A percentile compares a stretch with the other conserved stretches of the same genome.
Conservation (phyloP, 495 filamentous ascomycete species). For the Penicillium steckii region DNA sequence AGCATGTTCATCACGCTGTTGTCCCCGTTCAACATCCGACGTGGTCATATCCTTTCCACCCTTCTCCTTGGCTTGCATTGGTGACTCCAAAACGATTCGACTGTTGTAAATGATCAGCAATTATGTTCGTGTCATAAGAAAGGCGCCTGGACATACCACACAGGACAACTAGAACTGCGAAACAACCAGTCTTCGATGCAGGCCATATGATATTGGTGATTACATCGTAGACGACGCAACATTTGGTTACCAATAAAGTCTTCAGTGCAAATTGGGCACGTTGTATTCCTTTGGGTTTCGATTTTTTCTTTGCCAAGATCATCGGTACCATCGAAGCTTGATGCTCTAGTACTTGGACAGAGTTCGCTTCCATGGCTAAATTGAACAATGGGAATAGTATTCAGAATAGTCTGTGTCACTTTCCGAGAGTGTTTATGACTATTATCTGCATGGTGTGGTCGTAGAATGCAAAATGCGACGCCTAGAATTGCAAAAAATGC, state of each 20-base stretch:
- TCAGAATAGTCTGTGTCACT: constrained; percentile 1
- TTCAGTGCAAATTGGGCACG: constrained; percentile 9
- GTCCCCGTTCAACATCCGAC: not conserved
- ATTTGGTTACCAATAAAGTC: constrained; percentile 8
- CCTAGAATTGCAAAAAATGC: constrained; percentile 1
- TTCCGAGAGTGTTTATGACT: not conserved
- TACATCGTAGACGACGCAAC: constrained; percentile 6
- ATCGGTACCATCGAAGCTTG: constrained; percentile 1
- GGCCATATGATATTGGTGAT: constrained; percentile 3
- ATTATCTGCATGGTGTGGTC: not conserved
- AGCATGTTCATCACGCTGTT: not conserved
- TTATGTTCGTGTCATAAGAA: not conserved
- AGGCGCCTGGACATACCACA: not conserved
- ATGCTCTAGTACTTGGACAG: not conserved
- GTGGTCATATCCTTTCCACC: not conserved
- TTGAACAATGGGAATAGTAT: constrained; percentile 7
- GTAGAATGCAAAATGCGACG: not conserved
- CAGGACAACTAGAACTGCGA: not conserved
- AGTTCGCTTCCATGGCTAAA: not conserved
- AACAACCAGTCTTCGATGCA: constrained; percentile 11
- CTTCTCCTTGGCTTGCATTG: not conserved
- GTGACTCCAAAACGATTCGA: not conserved
- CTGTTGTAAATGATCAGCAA: not conserved
- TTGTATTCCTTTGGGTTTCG: not conserved
- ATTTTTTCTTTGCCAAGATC: not conserved